Evolutionary conservation across 805 yeast genomes (phyloP).

Genomic region (Clavispora vitiphila): DNA sequence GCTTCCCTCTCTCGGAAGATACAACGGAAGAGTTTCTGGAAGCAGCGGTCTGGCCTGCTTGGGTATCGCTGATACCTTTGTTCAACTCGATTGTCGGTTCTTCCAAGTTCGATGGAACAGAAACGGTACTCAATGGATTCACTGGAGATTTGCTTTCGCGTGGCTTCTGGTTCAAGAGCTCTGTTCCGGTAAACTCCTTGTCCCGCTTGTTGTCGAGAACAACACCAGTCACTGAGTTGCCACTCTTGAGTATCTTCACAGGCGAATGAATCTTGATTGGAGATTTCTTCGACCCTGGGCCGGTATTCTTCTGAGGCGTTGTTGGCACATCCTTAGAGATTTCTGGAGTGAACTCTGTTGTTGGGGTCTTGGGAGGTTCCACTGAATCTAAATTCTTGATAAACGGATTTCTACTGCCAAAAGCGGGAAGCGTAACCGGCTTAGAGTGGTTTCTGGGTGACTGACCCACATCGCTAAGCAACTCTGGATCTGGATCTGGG

Average conservation of each 20-base stretch:
- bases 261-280: conserved; percentile 40
- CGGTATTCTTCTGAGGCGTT: background rate
- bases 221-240: conserved; percentile 24
- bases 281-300: conserved; percentile 1
- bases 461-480: conserved; percentile 16
- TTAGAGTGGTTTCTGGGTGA: conserved; percentile 1
- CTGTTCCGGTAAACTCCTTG: conserved; percentile 13
- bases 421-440: background rate
- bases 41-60: no score
- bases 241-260: conserved; percentile 26
- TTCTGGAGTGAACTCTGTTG: background rate
- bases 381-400: background rate
- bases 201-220: conserved; percentile 10
- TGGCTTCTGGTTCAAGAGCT: conserved; percentile 20
- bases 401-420: background rate
- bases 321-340: background rate
- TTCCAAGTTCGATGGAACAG: conserved; percentile 26
- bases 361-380: background rate
- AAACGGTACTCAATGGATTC: conserved; percentile 24
- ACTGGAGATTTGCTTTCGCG: conserved; percentile 14
- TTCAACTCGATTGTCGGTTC: no score
- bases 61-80: no score
- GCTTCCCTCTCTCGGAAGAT: conserved; percentile 43
- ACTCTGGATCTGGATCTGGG: conserved; percentile 33
- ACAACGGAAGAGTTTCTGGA: background rate